A percentile compares a stretch with the other conserved stretches of the same genome.
Conservation (phyloP, 768 basidiomycete species). For the Lyophyllum atratum region DNA sequence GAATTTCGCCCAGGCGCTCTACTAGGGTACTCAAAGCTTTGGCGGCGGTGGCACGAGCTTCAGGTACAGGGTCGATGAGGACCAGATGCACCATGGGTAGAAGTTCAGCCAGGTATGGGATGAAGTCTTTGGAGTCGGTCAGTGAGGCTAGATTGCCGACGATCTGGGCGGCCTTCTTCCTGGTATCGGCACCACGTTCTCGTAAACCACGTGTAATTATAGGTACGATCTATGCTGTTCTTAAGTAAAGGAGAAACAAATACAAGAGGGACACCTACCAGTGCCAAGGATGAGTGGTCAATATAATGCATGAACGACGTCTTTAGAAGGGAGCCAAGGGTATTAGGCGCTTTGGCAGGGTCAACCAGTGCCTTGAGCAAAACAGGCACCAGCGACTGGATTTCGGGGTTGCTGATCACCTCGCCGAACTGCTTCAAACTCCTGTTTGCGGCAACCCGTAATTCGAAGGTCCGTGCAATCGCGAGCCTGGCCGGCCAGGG, state of each 20-base stretch:
- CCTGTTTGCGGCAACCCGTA: conserved; percentile 88
- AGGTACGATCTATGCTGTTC: conserved; percentile 71
- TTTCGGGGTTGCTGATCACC: conserved; percentile 97
- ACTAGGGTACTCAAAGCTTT: conserved; percentile 97
- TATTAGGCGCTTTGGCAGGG: conserved; percentile 86
- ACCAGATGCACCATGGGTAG: conserved; percentile 91
- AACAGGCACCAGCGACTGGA: conserved; percentile 84
- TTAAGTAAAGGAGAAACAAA: background rate
- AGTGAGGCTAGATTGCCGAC: conserved; percentile 95
- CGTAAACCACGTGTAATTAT: conserved; percentile 92
- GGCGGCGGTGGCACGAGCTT: conserved; percentile 95
- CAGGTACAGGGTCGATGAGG: conserved; percentile 95
- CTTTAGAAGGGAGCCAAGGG: conserved; percentile 83
- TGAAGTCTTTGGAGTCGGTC: conserved; percentile 89
- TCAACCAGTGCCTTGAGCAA: conserved; percentile 96
- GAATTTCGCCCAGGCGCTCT: conserved; percentile 89
- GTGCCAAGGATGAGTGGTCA: conserved; percentile 94
- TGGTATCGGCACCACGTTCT: conserved; percentile 91
- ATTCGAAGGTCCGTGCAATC: conserved; percentile 64
- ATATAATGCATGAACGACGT: conserved; percentile 98
- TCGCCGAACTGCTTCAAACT: conserved; percentile 98
- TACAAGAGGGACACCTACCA: conserved; percentile 51
- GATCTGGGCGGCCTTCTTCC: conserved; percentile 95
- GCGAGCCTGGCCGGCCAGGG: conserved; percentile 88
- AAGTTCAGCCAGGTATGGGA: conserved; percentile 88